Percentiles rank a stretch among this genome's conserved stretches.
Conservation (phyloP, 345 rosid species). For the Eucalyptus polyanthemos region DNA sequence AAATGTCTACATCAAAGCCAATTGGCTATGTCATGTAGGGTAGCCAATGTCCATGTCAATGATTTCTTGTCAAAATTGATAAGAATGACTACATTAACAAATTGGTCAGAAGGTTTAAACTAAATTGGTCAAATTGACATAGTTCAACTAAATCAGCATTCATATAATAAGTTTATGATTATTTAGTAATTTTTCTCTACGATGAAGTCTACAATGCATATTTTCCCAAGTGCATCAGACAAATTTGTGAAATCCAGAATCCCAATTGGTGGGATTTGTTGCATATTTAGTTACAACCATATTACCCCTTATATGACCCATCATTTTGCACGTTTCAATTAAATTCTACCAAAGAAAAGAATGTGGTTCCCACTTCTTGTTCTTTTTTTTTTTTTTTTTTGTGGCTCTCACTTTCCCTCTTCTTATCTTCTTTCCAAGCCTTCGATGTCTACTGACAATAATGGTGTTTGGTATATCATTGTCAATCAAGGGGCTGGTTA, state of each 20-base stretch:
- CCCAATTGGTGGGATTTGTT: background rate
- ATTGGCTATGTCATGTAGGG: background rate
- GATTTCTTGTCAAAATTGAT: accelerated
- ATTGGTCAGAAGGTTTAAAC: background rate
- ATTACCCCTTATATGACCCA: background rate
- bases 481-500: background rate
- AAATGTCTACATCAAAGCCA: background rate
- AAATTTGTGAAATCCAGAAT: background rate
- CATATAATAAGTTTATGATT: background rate
- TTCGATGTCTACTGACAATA: background rate
- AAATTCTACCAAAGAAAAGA: background rate
- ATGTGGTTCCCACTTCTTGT: background rate
- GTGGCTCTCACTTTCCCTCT: background rate
- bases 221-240: background rate
- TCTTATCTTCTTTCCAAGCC: background rate
- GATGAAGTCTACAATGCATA: background rate
- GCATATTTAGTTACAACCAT: background rate
- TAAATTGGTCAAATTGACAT: too few relatives aligned
- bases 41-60: accelerated
- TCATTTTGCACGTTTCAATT: background rate
- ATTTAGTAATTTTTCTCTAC: background rate
- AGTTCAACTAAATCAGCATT: accelerated
- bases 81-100: background rate
- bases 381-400: too few relatives aligned
- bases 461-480: background rate